Base-by-base conservation (phyloP, 805 yeast genomes). In the Cyberlindnera bimundalis region DNA sequence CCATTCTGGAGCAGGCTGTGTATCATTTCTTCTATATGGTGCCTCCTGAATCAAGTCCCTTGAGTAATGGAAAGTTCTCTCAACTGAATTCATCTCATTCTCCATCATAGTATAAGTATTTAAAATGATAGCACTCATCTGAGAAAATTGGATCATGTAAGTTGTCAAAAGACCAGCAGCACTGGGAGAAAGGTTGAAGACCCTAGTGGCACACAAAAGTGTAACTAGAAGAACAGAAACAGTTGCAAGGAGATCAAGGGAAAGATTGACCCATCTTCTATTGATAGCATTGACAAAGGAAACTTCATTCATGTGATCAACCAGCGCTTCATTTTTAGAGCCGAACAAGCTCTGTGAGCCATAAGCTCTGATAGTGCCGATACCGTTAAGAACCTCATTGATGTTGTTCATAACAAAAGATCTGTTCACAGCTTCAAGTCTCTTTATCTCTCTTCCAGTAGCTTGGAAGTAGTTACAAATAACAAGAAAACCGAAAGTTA, bases 41-140 rank as follows among this genome's bases (percentile, higher is more conserved):
- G 84, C 84, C 58, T 86, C 95, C 51, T 78, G 79, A 2, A 76
- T 78, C 42, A 86, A 64, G n/a, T 73, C 66, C 46, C 64, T 68
- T 1, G 84, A 87, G 59, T 81, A 81, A 51, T 79, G 75, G 41
- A 73, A 66, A 23, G 84, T 60, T 60, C 95, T 70, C 59, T 84
- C 93, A 14, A 76, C 85, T 0, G 89, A 76, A 52, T 81, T 83
- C 80, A 84, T 69, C 51, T 79, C 79, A 56, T 81, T 84, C 55
- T 84, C 91, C 18, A 80, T 71, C 52, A 78, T 79, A 0, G 89
- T 82, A 53, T 73, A 59, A 16, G 81, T 66, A 46, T 81, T 70
- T 39, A 84, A 68, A 2, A 35, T 14, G n/a, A n/a, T 21, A 11
- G 26, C 21, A 6, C 27, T 8, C 1, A 30, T n/a, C 7, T 18